These are phyloP conservation scores for Metschnikowia koreensis DNA, from an alignment of 805 yeast species.

Conservation along the genomic window DNA sequence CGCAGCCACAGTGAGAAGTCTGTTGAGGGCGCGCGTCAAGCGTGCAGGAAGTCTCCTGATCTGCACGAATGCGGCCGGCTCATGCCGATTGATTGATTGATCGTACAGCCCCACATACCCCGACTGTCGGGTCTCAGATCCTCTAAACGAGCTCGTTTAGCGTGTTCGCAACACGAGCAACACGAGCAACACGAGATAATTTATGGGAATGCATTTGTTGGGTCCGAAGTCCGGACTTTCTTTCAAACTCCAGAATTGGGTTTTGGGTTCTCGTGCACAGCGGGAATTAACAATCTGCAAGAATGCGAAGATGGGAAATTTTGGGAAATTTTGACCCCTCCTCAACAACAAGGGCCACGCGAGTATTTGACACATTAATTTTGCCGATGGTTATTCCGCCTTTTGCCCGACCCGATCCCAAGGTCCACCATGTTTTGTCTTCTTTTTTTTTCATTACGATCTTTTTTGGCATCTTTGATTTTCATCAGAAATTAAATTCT, in stretches of 20 bases:
- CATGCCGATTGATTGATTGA: too few relatives aligned
- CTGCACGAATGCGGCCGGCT: neutral
- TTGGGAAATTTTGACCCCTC: too few relatives aligned
- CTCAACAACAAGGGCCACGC: too few relatives aligned
- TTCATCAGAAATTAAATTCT: too few relatives aligned
- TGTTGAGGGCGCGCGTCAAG: neutral
- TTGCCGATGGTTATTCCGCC: too few relatives aligned
- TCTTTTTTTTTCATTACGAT: too few relatives aligned
- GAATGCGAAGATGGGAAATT: too few relatives aligned
- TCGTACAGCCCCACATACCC: constrained; percentile 3
- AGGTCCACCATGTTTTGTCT: too few relatives aligned
- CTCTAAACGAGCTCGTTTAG: neutral
- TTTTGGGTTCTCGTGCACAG: neutral
- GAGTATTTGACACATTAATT: too few relatives aligned
- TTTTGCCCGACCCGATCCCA: too few relatives aligned
- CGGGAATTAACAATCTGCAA: neutral
- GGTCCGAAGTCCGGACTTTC: neutral
- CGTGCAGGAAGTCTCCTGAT: constrained; percentile 8
- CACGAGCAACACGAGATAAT: neutral
- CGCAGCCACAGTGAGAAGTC: constrained; percentile 16
- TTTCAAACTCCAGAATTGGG: neutral
- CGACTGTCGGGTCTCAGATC: neutral
- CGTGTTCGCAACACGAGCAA: neutral
- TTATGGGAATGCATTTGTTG: neutral
- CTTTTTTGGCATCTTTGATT: too few relatives aligned